Base-by-base conservation (phyloP, 371 early-diverging fungal species). In the Amoeboaphelidium protococcarum region DNA sequence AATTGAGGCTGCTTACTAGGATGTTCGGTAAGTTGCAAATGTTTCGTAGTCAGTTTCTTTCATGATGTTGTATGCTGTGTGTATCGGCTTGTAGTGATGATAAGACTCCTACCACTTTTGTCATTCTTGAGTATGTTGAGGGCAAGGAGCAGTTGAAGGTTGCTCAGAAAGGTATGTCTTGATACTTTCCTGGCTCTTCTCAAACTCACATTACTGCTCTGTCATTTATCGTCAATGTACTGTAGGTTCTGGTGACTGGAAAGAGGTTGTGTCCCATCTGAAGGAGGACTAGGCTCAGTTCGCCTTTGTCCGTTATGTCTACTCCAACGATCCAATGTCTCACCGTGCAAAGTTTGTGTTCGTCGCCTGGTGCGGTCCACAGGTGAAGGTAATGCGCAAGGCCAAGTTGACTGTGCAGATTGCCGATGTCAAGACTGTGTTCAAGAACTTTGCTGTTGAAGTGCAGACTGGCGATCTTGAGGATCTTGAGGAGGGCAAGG, bases 371-470 rank as follows among this genome's bases (percentile, higher is more conserved):
- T 78, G 80, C 54, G 87, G 84, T 24, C 57, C 68, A n/a, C 54
- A 68, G 1, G 80, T 82, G n/a, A 74, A 74, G 52, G 61, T 80
- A 46, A 82, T 84, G 84, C 71, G 83, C 26, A 76, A 76, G 52
- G 87, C 82, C 23, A 82, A 80, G 58, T 59, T 87, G 23, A 67
- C 76, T 42, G 69, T 77, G 40, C 86, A 85, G 58, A 76, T 80
- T 51, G 58, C 75, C 12, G 77, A 78, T 42, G 80, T 85, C 44
- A 82, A 79, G 70, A 63, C 59, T 23, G 65, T 80, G 23, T 42
- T 82, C 40, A 67, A 70, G 48, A 63, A 53, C 48, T 80, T 67
- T 50, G 75, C 80, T 19, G 72, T 81, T 44, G 83, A 85, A 58
- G 56, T 82, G 16, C 63, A 75, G 22, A 82, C 81, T 0, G 60